A percentile compares a stretch with the other conserved stretches of the same genome.
Conservation (phyloP, 768 basidiomycete genomes). For the Xerocomus brunneocitrinus region DNA sequence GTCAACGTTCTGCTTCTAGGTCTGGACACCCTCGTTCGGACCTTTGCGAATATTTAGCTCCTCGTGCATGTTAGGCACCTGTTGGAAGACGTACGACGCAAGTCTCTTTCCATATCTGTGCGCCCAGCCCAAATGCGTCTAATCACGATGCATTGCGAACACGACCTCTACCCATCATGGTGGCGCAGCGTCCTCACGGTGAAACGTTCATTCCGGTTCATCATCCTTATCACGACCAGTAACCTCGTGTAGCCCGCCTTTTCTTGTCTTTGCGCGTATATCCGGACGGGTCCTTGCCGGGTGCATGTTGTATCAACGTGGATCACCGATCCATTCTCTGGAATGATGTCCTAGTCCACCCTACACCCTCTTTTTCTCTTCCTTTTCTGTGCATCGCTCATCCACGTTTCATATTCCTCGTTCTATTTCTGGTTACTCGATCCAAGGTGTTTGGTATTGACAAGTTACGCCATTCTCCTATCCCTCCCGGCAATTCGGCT, state of each 20-base stretch:
- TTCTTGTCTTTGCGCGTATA: background rate
- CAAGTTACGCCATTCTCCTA: background rate
- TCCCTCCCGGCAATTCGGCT: conserved; percentile 10
- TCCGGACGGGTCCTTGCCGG: background rate
- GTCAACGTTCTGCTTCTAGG: conserved; percentile 6
- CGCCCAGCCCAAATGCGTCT: background rate
- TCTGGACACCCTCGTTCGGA: conserved; percentile 4
- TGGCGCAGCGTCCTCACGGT: background rate
- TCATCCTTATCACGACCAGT: background rate
- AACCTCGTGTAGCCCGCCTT: background rate
- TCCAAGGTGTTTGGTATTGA: background rate
- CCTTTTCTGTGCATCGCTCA: conserved; percentile 2
- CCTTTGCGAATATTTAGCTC: background rate
- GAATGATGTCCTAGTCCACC: background rate
- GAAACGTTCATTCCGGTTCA: background rate
- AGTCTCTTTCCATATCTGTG: conserved; percentile 8
- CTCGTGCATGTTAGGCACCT: background rate
- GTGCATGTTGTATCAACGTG: conserved; percentile 16
- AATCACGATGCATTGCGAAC: conserved; percentile 9
- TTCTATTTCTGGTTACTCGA: conserved; percentile 2
- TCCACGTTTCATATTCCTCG: background rate
- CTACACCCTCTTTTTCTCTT: background rate
- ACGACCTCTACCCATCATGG: background rate
- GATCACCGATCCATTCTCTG: conserved; percentile 8
- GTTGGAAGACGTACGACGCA: background rate